A percentile compares a stretch with the other conserved stretches of the same genome.
These are phyloP conservation scores for Williopsis jadinii DNA, from an alignment of 1,139 yeast genomes.

Conservation along the genomic window DNA sequence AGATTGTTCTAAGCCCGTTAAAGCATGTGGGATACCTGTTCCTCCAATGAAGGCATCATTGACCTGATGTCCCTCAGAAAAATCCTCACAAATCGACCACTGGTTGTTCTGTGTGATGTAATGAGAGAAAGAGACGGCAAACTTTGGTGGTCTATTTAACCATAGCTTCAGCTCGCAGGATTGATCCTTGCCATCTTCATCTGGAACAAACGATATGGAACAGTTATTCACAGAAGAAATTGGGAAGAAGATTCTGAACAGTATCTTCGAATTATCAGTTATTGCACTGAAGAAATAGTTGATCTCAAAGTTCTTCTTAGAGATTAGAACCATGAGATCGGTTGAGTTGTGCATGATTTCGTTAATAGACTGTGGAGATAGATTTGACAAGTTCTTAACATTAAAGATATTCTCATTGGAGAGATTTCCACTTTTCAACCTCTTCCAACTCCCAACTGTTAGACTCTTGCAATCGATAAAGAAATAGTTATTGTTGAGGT, in stretches of 20 bases:
- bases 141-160: constrained; percentile 58
- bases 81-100: constrained; percentile 81
- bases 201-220: constrained; percentile 28
- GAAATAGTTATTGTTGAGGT: constrained; percentile 58
- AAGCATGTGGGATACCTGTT: constrained; percentile 33
- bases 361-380: constrained; percentile 60
- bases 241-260: constrained; percentile 68
- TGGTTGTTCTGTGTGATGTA: constrained; percentile 40
- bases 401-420: constrained; percentile 29
- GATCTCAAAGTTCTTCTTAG: constrained; percentile 62
- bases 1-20: constrained; percentile 46
- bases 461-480: constrained; percentile 60
- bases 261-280: constrained; percentile 51
- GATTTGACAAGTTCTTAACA: constrained; percentile 41
- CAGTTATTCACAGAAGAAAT: constrained; percentile 30
- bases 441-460: constrained; percentile 74
- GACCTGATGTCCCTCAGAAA: constrained; percentile 76
- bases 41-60: constrained; percentile 55
- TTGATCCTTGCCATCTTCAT: constrained; percentile 22
- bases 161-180: constrained; percentile 46
- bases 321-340: constrained; percentile 59
- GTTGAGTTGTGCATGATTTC: constrained; percentile 54
- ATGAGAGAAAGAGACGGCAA: constrained; percentile 60
- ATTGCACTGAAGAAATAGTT: constrained; percentile 57
- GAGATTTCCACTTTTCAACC: constrained; percentile 58